A percentile compares a stretch with the other conserved stretches of the same genome.
phyloP scores from a whole-genome alignment of 1,139 yeast species.

The Blastobotrys persicus region DNA sequence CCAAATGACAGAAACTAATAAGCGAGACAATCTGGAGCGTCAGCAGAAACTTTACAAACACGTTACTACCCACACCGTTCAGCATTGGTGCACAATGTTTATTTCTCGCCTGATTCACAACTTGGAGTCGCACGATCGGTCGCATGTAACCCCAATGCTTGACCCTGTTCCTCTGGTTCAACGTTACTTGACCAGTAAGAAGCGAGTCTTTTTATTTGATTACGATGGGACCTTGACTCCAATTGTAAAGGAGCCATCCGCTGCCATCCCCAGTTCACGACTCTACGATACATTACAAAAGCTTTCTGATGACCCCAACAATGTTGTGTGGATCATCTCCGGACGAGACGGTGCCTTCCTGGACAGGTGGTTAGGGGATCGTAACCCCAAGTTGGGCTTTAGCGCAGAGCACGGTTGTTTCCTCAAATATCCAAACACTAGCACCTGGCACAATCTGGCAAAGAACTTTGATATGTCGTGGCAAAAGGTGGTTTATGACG shows the following conservation, averaged over 20 bases:
- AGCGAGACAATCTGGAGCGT: conserved; percentile 26
- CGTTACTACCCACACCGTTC: conserved; percentile 72
- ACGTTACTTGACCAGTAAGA: conserved; percentile 54
- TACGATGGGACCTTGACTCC: conserved; percentile 98
- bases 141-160: conserved; percentile 76
- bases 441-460: conserved; percentile 80
- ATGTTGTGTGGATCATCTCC: conserved; percentile 91
- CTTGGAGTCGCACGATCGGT: conserved; percentile 44
- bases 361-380: conserved; percentile 80
- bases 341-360: conserved; percentile 93
- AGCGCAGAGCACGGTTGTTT: conserved; percentile 99
- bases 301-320: conserved; percentile 71
- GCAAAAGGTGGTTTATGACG: conserved; percentile 77
- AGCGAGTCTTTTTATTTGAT: conserved; percentile 84
- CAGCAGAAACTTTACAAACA: conserved; percentile 57
- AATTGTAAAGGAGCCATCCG: conserved; percentile 94
- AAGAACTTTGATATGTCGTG: conserved; percentile 88
- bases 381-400: conserved; percentile 62
- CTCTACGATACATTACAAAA: conserved; percentile 58
- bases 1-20: conserved; percentile 32
- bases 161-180: conserved; percentile 61
- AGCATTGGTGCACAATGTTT: conserved; percentile 73
- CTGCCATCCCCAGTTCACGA: conserved; percentile 88
- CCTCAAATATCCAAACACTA: conserved; percentile 61
- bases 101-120: conserved; percentile 54